phyloP scores from a whole-genome alignment of 441 rosid species.

The Erodium moschatum region DNA sequence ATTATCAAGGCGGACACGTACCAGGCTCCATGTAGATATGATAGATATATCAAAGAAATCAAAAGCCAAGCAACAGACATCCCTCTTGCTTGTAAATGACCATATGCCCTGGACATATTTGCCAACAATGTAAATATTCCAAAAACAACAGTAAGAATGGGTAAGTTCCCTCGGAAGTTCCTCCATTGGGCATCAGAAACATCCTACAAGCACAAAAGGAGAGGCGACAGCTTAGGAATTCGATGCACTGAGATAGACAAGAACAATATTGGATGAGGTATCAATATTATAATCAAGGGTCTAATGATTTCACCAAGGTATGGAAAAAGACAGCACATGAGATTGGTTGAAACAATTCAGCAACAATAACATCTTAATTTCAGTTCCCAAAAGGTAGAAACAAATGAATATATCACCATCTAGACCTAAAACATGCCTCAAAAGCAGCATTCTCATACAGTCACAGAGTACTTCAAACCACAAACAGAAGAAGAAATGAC shows the following conservation, averaged over 20 bases:
- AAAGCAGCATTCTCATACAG: background rate
- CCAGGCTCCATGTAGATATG: slow-evolving; percentile 88
- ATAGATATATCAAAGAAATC: slow-evolving; percentile 55
- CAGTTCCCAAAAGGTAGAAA: background rate
- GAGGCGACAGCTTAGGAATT: background rate
- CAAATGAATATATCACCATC: background rate
- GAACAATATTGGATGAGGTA: background rate
- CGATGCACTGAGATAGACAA: background rate
- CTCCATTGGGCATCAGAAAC: slow-evolving; percentile 87
- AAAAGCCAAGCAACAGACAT: slow-evolving; percentile 70
- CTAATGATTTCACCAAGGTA: background rate
- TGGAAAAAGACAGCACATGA: background rate
- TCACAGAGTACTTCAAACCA: background rate
- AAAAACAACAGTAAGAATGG: slow-evolving; percentile 55
- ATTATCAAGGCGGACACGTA: slow-evolving; percentile 22
- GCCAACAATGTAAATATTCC: slow-evolving; percentile 47
- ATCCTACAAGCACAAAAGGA: slow-evolving; percentile 37
- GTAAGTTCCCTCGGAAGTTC: slow-evolving; percentile 72
- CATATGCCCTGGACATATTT: slow-evolving; percentile 31
- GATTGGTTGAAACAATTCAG: background rate
- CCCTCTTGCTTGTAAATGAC: slow-evolving; percentile 46
- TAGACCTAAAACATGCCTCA: background rate
- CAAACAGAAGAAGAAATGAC: background rate
- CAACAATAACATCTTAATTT: background rate
- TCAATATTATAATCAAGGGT: background rate